phyloP scores from a whole-genome alignment of 2,329 filamentous ascomycete species.

The Dactylellina cionopaga region DNA sequence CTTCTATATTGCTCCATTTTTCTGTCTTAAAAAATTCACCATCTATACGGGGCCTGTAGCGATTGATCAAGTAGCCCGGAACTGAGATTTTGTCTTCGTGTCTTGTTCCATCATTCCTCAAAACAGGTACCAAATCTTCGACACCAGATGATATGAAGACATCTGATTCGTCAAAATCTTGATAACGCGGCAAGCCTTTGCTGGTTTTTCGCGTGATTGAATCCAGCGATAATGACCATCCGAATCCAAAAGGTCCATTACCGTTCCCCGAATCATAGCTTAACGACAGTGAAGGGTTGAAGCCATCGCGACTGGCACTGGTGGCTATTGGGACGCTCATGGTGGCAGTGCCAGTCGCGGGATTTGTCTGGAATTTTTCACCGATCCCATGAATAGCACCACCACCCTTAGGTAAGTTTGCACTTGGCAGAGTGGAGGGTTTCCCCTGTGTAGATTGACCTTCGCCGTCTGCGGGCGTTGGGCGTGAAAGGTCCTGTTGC shows the following conservation, averaged over 20 bases:
- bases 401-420: slow-evolving; percentile 9
- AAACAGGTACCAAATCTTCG: slow-evolving; percentile 56
- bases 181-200: slow-evolving; percentile 54
- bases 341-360: background rate
- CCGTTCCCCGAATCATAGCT: slow-evolving; percentile 56
- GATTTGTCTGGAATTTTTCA: slow-evolving; percentile 11
- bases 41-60: slow-evolving; percentile 54
- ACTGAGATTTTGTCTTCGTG: background rate
- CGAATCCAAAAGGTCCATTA: slow-evolving; percentile 57
- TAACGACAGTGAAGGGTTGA: slow-evolving; percentile 49
- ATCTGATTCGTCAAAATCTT: slow-evolving; percentile 46
- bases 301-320: slow-evolving; percentile 9
- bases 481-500: no score
- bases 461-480: no score
- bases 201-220: slow-evolving; percentile 54
- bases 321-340: background rate
- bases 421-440: no score
- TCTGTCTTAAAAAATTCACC: background rate
- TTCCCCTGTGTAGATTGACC: no score
- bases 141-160: slow-evolving; percentile 53
- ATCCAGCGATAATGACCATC: slow-evolving; percentile 54
- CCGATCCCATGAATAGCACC: slow-evolving; percentile 4
- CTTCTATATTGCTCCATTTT: background rate
- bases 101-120: background rate
- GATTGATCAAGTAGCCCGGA: slow-evolving; percentile 39